phyloP scores from a whole-genome alignment of 495 filamentous ascomycete genomes.

The Penicillium antarcticum region DNA sequence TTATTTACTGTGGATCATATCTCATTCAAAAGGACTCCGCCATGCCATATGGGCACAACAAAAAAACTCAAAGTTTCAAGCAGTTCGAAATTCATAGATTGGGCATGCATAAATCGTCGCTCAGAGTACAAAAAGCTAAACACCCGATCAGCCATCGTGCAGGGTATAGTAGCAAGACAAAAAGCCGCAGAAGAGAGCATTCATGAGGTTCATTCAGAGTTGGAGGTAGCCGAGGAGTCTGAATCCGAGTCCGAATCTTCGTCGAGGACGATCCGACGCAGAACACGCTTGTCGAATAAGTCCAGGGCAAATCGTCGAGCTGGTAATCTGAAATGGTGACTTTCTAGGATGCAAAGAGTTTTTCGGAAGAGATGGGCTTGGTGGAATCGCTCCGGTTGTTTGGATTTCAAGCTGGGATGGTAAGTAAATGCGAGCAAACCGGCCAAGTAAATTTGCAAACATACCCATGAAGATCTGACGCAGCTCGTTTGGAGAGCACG shows the following conservation, averaged over 20 bases:
- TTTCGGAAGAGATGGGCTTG: slow-evolving; percentile 76
- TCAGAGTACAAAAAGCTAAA: slow-evolving; percentile 3
- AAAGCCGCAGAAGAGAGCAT: background rate
- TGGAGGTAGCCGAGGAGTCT: slow-evolving; percentile 21
- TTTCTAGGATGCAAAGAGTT: slow-evolving; percentile 81
- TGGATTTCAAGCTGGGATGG: slow-evolving; percentile 57
- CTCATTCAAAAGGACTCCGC: slow-evolving; percentile 18
- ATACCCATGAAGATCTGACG: slow-evolving; percentile 65
- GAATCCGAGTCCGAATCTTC: slow-evolving; percentile 53
- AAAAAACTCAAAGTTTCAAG: background rate
- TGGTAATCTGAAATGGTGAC: slow-evolving; percentile 80
- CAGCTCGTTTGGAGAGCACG: slow-evolving; percentile 74
- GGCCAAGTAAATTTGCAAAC: too few species aligned
- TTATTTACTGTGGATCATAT: slow-evolving; percentile 18
- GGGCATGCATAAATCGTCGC: slow-evolving; percentile 9
- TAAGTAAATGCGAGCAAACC: background rate
- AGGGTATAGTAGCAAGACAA: slow-evolving; percentile 8
- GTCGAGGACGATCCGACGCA: slow-evolving; percentile 73
- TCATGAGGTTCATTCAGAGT: slow-evolving; percentile 22
- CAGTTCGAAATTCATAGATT: slow-evolving; percentile 5
- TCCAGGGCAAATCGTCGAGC: slow-evolving; percentile 87
- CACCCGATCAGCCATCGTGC: background rate
- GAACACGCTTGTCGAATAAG: slow-evolving; percentile 84
- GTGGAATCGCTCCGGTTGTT: slow-evolving; percentile 66
- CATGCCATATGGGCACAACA: slow-evolving; percentile 12